A percentile compares a stretch with the other conserved stretches of the same genome.
phyloP scores from a whole-genome alignment of 495 filamentous ascomycete species.

The Daldinia loculata region DNA sequence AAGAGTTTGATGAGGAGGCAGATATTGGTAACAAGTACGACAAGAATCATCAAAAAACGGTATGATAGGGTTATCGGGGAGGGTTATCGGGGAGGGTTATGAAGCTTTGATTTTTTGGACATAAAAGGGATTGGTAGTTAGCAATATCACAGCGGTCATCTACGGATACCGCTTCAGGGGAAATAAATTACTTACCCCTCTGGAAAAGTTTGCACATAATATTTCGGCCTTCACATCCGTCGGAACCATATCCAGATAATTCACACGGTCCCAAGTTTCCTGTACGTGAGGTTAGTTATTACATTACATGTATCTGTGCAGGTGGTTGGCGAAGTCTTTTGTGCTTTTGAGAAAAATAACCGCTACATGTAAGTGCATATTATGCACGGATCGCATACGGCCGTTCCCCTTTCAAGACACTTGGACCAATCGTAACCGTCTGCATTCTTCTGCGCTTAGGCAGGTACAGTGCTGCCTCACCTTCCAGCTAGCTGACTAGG shows the following conservation, averaged over 20 bases:
- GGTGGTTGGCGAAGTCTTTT: neutral
- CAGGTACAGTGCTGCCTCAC: slow-evolving; percentile 2
- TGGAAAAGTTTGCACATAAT: neutral
- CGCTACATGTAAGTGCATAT: neutral
- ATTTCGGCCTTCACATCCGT: neutral
- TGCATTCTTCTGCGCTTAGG: neutral
- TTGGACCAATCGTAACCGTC: neutral
- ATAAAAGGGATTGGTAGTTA: neutral
- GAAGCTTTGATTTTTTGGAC: neutral
- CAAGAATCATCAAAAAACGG: slow-evolving; percentile 26
- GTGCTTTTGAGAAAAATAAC: neutral
- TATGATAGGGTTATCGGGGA: slow-evolving; percentile 13
- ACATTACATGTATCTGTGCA: neutral
- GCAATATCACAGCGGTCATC: neutral
- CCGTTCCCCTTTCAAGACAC: slow-evolving; percentile 2
- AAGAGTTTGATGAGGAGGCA: slow-evolving; percentile 41
- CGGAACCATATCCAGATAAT: neutral
- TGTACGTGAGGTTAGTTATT: no score
- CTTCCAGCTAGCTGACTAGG: neutral
- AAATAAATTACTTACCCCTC: neutral
- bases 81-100: neutral
- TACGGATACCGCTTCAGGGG: neutral
- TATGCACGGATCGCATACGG: slow-evolving; percentile 12
- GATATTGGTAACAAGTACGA: slow-evolving; percentile 27
- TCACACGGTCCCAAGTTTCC: neutral